Conservation (phyloP, 73 alveolate species). For the Stentor coeruleus region DNA sequence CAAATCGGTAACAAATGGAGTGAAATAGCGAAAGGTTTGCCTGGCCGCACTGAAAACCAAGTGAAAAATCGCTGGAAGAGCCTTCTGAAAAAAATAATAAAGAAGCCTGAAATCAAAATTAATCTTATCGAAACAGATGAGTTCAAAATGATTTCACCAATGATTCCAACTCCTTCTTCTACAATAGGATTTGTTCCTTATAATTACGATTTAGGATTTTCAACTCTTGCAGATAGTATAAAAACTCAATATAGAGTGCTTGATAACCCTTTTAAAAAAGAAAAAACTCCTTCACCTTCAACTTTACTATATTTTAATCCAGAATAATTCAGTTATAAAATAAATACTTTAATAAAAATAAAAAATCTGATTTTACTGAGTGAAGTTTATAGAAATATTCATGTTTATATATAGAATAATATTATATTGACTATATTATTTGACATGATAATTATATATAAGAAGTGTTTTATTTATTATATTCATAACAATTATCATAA, state of each 20-base stretch:
- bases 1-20: slow-evolving; percentile 86
- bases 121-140: not conserved
- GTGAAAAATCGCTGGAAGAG: slow-evolving; percentile 66
- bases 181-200: slow-evolving; percentile 10
- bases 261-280: not conserved
- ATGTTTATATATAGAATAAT: too few species aligned
- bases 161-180: not conserved
- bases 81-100: not conserved
- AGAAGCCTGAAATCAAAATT: slow-evolving; percentile 5
- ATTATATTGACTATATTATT: too few species aligned
- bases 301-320: not conserved
- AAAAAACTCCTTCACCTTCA: not conserved
- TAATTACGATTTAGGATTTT: slow-evolving; percentile 7
- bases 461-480: too few species aligned
- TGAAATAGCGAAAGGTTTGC: slow-evolving; percentile 59
- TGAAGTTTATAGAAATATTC: too few species aligned
- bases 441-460: too few species aligned
- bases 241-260: not conserved
- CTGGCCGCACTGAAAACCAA: slow-evolving; percentile 81
- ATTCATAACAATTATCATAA: too few species aligned
- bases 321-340: too few species aligned
- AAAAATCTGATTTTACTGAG: too few species aligned
- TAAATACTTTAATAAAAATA: too few species aligned
- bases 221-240: not conserved
- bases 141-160: not conserved